phyloP scores from a whole-genome alignment of 768 basidiomycete genomes.

The Boletales sp. region DNA sequence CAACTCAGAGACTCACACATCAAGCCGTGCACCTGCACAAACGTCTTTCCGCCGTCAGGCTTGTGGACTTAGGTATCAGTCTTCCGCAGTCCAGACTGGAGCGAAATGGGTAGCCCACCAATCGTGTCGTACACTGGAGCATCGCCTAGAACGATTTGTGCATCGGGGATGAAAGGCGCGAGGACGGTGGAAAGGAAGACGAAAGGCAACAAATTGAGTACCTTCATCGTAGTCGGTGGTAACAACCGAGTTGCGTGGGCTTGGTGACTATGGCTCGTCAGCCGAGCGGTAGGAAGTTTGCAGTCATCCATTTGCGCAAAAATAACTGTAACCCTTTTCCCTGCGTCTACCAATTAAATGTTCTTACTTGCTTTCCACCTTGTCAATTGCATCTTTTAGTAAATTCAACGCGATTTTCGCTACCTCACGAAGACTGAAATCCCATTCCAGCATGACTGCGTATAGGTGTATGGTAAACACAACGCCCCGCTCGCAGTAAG shows the following conservation, averaged over 20 bases:
- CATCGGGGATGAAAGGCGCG: constrained; percentile 37
- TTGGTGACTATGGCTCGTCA: neutral
- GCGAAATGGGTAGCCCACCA: constrained; percentile 39
- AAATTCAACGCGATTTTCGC: constrained; percentile 30
- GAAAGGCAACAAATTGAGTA: constrained; percentile 31
- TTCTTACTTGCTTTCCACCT: constrained; percentile 1
- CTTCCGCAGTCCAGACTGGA: constrained; percentile 38
- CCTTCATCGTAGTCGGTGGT: constrained; percentile 36
- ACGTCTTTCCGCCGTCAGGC: constrained; percentile 62
- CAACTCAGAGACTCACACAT: constrained; percentile 50
- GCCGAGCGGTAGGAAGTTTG: neutral
- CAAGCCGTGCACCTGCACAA: constrained; percentile 66
- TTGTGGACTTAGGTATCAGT: constrained; percentile 52
- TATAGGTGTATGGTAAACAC: neutral
- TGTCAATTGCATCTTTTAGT: constrained; percentile 34
- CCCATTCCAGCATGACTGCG: constrained; percentile 38
- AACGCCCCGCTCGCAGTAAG: constrained; percentile 7
- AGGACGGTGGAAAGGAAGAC: constrained; percentile 34
- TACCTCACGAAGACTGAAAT: constrained; percentile 64
- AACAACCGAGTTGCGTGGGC: neutral
- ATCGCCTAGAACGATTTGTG: constrained; percentile 43
- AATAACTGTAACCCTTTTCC: constrained; percentile 1
- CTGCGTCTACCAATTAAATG: no score
- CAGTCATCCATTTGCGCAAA: neutral
- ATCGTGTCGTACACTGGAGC: constrained; percentile 18